Conservation (phyloP, 371 early-diverging fungal genomes). For the Mortierella polycephala region DNA sequence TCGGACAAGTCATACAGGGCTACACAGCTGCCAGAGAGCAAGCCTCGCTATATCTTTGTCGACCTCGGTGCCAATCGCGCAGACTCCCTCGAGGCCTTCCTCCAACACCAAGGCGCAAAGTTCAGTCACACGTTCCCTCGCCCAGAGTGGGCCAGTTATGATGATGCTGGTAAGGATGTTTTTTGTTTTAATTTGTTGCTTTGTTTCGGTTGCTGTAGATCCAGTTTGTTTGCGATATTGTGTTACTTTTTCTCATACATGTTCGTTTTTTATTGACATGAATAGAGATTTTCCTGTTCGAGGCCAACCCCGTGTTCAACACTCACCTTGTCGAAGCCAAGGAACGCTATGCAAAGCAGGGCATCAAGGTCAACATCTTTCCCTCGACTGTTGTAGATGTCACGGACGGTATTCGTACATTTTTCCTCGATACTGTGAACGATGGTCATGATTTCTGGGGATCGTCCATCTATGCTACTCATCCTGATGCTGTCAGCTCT, state of each 20-base stretch:
- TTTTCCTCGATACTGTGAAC: slow-evolving; percentile 24
- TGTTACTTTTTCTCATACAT: not conserved
- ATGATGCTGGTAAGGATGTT: slow-evolving; percentile 13
- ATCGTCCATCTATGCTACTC: slow-evolving; percentile 16
- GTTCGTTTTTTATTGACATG: not conserved
- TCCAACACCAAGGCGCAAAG: slow-evolving; percentile 4
- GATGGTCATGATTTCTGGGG: slow-evolving; percentile 16
- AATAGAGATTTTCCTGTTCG: slow-evolving; percentile 19
- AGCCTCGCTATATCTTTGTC: slow-evolving; percentile 34
- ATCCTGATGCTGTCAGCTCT: slow-evolving; percentile 12
- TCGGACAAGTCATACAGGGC: not conserved
- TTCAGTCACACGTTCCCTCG: slow-evolving; percentile 12
- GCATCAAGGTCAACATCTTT: slow-evolving; percentile 30
- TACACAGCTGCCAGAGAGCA: slow-evolving; percentile 2
- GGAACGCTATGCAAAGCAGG: slow-evolving; percentile 2
- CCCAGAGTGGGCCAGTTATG: slow-evolving; percentile 17
- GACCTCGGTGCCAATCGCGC: slow-evolving; percentile 23
- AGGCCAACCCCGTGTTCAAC: slow-evolving; percentile 32
- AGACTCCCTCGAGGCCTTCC: slow-evolving; percentile 20
- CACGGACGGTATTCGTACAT: slow-evolving; percentile 13
- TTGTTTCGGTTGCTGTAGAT: not conserved
- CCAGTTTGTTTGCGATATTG: not conserved
- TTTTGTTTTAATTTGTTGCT: no score
- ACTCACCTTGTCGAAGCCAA: slow-evolving; percentile 10
- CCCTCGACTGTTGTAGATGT: slow-evolving; percentile 27